A percentile compares a stretch with the other conserved stretches of the same genome.
Evolutionary conservation across 331 rosid genomes (phyloP).

Genomic region (Prunus yedoensis): DNA sequence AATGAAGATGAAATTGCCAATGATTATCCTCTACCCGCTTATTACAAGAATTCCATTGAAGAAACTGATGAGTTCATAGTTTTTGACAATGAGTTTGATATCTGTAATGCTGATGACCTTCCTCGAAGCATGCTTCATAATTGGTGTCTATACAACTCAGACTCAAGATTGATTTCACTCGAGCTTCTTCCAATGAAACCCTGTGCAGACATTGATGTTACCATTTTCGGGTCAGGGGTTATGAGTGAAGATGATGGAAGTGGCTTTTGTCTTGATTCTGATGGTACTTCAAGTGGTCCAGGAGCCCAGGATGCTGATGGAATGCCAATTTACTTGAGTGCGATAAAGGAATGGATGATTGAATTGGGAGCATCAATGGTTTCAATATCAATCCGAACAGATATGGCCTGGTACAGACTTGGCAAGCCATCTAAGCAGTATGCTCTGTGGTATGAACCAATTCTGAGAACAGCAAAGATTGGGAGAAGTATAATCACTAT

Average conservation of each 20-base stretch:
- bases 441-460: constrained; percentile 82
- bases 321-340: constrained; percentile 82
- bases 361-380: constrained; percentile 90
- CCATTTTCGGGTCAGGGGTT: constrained; percentile 83
- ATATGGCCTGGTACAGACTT: constrained; percentile 96
- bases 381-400: constrained; percentile 85
- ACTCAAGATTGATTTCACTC: constrained; percentile 78
- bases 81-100: constrained; percentile 53
- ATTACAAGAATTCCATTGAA: constrained; percentile 61
- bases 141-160: constrained; percentile 89
- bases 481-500: constrained; percentile 66
- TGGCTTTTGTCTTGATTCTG: constrained; percentile 74
- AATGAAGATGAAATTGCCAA: constrained; percentile 93
- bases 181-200: constrained; percentile 98
- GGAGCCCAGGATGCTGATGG: constrained; percentile 59
- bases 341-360: constrained; percentile 96
- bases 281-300: constrained; percentile 49
- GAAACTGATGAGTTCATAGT: constrained; percentile 77
- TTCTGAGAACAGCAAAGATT: constrained; percentile 71
- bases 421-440: constrained; percentile 92
- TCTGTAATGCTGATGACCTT: constrained; percentile 60
- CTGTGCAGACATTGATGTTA: constrained; percentile 87
- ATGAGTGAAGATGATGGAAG: constrained; percentile 90
- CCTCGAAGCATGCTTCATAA: constrained; percentile 84
- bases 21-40: constrained; percentile 93